Conservation (phyloP, 2,329 filamentous ascomycete species). For the Verticillium alfalfae region DNA sequence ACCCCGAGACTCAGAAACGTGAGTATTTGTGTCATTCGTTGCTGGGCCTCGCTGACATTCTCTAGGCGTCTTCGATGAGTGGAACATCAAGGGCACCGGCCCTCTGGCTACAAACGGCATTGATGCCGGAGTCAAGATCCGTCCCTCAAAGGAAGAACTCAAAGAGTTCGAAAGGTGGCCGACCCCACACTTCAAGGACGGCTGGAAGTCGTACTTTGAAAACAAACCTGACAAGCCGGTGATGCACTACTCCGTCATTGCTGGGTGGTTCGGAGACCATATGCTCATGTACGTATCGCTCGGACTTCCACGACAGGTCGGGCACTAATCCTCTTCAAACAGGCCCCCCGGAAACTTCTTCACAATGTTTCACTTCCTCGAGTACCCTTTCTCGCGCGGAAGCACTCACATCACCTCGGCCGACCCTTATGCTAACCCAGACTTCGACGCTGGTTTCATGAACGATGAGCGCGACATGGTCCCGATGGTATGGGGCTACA, state of each 20-base stretch:
- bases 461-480: conserved; percentile 82
- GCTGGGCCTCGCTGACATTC: not conserved
- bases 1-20: conserved; percentile 65
- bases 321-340: conserved; percentile 33
- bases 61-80: conserved; percentile 64
- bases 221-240: conserved; percentile 81
- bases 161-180: conserved; percentile 67
- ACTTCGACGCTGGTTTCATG: conserved; percentile 81
- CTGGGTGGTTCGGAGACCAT: conserved; percentile 59
- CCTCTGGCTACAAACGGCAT: conserved; percentile 75
- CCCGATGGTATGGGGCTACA: conserved; percentile 79
- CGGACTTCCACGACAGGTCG: not conserved
- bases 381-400: conserved; percentile 72
- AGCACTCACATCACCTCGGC: conserved; percentile 65
- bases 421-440: conserved; percentile 67
- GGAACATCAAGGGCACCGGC: conserved; percentile 74
- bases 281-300: conserved; percentile 45
- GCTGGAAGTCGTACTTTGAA: conserved; percentile 80
- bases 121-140: conserved; percentile 73
- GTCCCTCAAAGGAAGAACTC: conserved; percentile 64
- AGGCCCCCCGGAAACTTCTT: conserved; percentile 77
- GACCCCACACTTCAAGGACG: conserved; percentile 65
- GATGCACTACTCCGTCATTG: conserved; percentile 78
- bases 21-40: conserved; percentile 11
- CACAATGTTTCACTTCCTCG: conserved; percentile 78